Evolutionary conservation across 306 rosid genomes (phyloP), one percentile per base, ranked within the genome.

Genomic region (Prosopis cineraria): DNA sequence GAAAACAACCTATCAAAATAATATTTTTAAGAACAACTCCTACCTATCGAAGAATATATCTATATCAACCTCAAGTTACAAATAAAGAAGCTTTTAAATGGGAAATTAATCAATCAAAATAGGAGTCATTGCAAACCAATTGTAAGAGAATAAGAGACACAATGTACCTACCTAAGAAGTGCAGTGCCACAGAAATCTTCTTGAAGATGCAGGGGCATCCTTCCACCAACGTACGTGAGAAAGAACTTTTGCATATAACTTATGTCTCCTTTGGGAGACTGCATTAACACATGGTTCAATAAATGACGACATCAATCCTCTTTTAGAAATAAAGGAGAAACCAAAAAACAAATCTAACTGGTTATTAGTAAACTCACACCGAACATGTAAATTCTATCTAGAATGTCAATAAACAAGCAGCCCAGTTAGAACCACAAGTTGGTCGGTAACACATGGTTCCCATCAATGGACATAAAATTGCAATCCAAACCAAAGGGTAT

Each of bases 161-260:
- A 37, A 48, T 60, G 58, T 79, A 92, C 98, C 98, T 92, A 53
- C 98, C 98, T 94, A 53, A 92, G 91, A 69, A 94, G 86, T 5
- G 95, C 93, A 16, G 98, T 92, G 83, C 98, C 97, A 55, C 97
- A 90, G 59, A 94, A 94, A 92, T 92, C 93, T 83, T 94, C 97
- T 85, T 90, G 97, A 80, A 90, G 88, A 86, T 94, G 95, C 62
- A 94, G 91, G 34, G 97, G 95, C 73, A 83, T 39, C 82, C 97
- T 92, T 79, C 97, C 97, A 76, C 97, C 97, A 45, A 92, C 97
- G 78, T 90, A 94, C 89, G 79, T 87, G 87, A 92, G 83, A 85
- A 92, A 92, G 87, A 94, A 94, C 86, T 90, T 92, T 82, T 87
- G 97, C 95, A 94, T 30, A 79, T 92, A 92, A 79, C 93, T 94